Base-by-base conservation (phyloP, 768 basidiomycete genomes). In the Tremella fuciformis region DNA sequence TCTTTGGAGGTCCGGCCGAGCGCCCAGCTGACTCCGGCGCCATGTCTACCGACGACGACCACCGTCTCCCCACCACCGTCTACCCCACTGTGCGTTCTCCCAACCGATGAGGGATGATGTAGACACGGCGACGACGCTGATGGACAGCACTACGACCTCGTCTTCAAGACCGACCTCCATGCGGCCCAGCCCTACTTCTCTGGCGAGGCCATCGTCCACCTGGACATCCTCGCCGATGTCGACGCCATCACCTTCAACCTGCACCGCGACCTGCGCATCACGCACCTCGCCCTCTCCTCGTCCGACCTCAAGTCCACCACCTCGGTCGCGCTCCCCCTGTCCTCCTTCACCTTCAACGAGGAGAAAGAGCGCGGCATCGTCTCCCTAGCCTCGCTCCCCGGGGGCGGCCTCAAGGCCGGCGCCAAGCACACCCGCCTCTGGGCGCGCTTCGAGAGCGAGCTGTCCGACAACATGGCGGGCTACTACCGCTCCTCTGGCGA, bases 381-480 rank as follows among this genome's bases (percentile, higher is more conserved):
- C 70, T 68, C 76, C 16, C 83, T 96, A 58, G 74, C 84, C 1
- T 71, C 78, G 16, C 80, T 92, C n/a, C 84, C 85, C 0, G 83
- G 84, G 24, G 84, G 84, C 22, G 64, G 62, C 16, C 82, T 86
- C 50, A 85, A 85, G 69, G 54, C 59, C 7, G 76, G 76, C 8
- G 59, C 59, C 22, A 67, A 72, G 51, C 62, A 54, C 9, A 88
- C 85, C 37, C 83, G 84, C 63, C 75, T 98, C 53, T 84, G 81
- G 63, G 78, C 92, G 52, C 79, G 80, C 1, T 96, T 88, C 78
- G 80, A 78, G 53, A 85, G 84, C 13, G 80, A 83, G 65, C 80
- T 98, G 46, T 84, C 82, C 1, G 82, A 82, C 40, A 81, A 79
- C 56, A 88, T 96, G 90, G 83, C 83, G 71, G 91, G 90, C 34